Evolutionary conservation across 192 early-diverging fungal genomes (phyloP).

Genomic region (Backusella macrospora): DNA sequence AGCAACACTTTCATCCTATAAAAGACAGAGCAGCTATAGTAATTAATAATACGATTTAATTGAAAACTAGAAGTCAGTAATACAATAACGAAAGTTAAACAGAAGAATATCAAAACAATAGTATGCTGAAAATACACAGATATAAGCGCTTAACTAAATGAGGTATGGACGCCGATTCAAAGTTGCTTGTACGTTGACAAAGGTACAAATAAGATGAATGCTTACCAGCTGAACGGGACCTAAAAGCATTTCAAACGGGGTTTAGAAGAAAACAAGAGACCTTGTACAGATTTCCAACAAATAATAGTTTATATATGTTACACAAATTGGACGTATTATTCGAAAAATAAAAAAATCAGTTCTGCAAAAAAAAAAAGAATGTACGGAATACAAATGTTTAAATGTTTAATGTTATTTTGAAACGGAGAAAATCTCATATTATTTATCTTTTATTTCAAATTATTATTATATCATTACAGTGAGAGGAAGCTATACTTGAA

Average conservation of each 20-base stretch:
- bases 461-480: neutral
- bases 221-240: neutral
- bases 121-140: neutral
- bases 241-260: slow-evolving; percentile 6
- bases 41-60: neutral
- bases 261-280: neutral
- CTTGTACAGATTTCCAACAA: neutral
- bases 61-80: neutral
- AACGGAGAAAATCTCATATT: neutral
- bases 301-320: neutral
- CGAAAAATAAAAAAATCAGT: neutral
- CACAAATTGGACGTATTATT: neutral
- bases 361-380: neutral
- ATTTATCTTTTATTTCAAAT: neutral
- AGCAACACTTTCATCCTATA: no score
- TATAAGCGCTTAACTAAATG: neutral
- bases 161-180: slow-evolving; percentile 4
- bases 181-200: neutral
- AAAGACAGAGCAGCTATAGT: no score
- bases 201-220: neutral
- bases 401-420: neutral
- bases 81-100: neutral
- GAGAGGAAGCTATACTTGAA: neutral
- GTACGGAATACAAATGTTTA: neutral
- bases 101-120: neutral